Percentiles rank a stretch among this genome's conserved stretches.
Evolutionary conservation across 108 stramenopile species (phyloP).

Genomic region (Skeletonema potamos): DNA sequence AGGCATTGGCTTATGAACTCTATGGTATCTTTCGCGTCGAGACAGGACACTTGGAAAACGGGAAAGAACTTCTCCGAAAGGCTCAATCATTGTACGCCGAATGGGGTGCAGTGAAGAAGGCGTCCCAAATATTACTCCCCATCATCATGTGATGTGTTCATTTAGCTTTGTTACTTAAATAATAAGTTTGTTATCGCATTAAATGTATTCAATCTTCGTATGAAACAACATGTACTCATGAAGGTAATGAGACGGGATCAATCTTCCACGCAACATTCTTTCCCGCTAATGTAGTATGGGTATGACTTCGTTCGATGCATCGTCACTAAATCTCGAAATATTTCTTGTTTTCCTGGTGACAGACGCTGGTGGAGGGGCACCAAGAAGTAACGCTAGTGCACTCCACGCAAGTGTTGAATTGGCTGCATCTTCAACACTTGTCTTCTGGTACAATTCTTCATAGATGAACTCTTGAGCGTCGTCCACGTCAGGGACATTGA

Average conservation of each 20-base stretch:
- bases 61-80: background rate
- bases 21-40: background rate
- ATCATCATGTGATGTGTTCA: background rate
- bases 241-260: too few species aligned
- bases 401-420: constrained; percentile 3
- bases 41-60: background rate
- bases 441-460: background rate
- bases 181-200: too few species aligned
- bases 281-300: background rate
- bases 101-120: background rate
- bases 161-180: too few species aligned
- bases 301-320: background rate
- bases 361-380: background rate
- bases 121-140: background rate
- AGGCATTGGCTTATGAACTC: constrained; percentile 2
- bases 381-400: background rate
- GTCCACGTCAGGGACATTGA: background rate
- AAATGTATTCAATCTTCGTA: too few species aligned
- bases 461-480: background rate
- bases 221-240: too few species aligned
- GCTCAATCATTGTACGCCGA: background rate
- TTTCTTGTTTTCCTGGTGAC: background rate
- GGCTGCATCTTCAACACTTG: background rate
- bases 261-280: too few species aligned
- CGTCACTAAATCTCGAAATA: background rate